These are phyloP conservation scores for Aspergillus egyptiacus DNA, from an alignment of 495 filamentous ascomycete genomes.

Conservation along the genomic window DNA sequence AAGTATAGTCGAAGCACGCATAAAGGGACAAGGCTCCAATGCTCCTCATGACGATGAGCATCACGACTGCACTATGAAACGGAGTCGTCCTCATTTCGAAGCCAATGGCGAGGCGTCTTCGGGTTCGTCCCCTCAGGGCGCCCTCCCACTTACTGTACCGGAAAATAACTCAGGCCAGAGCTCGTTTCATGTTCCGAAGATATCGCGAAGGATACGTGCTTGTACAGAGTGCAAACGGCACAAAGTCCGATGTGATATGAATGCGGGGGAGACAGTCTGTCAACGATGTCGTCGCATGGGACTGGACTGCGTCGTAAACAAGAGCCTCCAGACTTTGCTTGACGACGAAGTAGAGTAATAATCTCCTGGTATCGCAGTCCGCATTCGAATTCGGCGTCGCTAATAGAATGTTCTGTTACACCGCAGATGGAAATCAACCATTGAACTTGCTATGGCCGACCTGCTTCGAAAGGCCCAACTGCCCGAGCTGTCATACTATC, in stretches of 20 bases:
- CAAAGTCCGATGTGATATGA: conserved; percentile 50
- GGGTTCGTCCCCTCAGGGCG: conserved; percentile 30
- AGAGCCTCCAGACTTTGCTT: conserved; percentile 50
- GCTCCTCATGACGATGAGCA: conserved; percentile 12
- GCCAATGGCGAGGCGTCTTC: conserved; percentile 39
- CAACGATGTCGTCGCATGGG: conserved; percentile 46
- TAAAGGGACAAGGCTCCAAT: neutral
- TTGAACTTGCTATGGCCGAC: conserved; percentile 43
- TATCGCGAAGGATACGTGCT: conserved; percentile 51
- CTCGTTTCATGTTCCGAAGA: conserved; percentile 42
- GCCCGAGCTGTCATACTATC: conserved; percentile 44
- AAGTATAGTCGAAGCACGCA: neutral
- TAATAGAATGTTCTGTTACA: conserved; percentile 1
- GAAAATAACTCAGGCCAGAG: conserved; percentile 29
- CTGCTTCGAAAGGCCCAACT: conserved; percentile 40
- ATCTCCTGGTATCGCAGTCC: conserved; percentile 6
- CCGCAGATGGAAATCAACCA: conserved; percentile 41
- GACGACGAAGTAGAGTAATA: conserved; percentile 46
- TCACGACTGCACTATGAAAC: conserved; percentile 34
- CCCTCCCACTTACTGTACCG: conserved; percentile 18
- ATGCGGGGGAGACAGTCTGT: conserved; percentile 38
- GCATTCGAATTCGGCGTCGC: neutral
- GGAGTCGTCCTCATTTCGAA: conserved; percentile 42
- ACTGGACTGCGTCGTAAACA: conserved; percentile 49
- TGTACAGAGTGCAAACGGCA: conserved; percentile 52